Percentiles rank a stretch among this genome's conserved stretches.
Conservation (phyloP, 768 basidiomycete genomes). For the Suillus occidentalis region DNA sequence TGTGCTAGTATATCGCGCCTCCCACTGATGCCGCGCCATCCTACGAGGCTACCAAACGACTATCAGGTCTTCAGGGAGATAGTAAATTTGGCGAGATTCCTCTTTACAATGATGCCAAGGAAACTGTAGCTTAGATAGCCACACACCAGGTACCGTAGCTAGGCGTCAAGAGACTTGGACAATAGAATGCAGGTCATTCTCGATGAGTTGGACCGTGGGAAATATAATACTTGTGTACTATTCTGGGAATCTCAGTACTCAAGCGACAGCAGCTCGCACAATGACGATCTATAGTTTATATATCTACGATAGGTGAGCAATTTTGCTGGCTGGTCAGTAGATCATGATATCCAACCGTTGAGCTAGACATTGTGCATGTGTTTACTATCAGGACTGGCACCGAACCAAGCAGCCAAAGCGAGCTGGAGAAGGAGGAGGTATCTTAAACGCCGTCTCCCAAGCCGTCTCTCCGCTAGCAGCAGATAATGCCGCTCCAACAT, state of each 20-base stretch:
- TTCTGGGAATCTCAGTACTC: too few relatives aligned
- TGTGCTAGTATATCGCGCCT: slow-evolving; percentile 39
- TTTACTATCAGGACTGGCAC: slow-evolving; percentile 97
- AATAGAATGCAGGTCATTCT: slow-evolving; percentile 4
- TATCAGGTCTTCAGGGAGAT: slow-evolving; percentile 27
- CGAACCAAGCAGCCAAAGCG: slow-evolving; percentile 71
- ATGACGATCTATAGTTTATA: slow-evolving; percentile 95
- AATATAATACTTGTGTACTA: background rate
- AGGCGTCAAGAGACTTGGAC: background rate
- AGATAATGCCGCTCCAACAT: slow-evolving; percentile 31
- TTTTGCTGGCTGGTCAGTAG: background rate
- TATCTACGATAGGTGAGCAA: slow-evolving; percentile 81
- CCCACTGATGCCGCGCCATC: slow-evolving; percentile 35
- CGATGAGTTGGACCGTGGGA: background rate
- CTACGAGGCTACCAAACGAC: slow-evolving; percentile 31
- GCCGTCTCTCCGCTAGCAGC: slow-evolving; percentile 46
- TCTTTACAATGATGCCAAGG: slow-evolving; percentile 41
- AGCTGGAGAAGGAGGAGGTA: slow-evolving; percentile 63
- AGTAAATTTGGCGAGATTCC: slow-evolving; percentile 41
- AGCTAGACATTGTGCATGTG: slow-evolving; percentile 81
- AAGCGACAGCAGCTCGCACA: background rate
- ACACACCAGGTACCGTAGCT: background rate
- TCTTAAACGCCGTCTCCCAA: slow-evolving; percentile 79
- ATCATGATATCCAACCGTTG: slow-evolving; percentile 10
- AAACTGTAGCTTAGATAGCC: slow-evolving; percentile 6